Percentiles rank a stretch among this genome's conserved stretches.
Evolutionary conservation across 495 filamentous ascomycete genomes (phyloP).

Genomic region (Terfezia claveryi): DNA sequence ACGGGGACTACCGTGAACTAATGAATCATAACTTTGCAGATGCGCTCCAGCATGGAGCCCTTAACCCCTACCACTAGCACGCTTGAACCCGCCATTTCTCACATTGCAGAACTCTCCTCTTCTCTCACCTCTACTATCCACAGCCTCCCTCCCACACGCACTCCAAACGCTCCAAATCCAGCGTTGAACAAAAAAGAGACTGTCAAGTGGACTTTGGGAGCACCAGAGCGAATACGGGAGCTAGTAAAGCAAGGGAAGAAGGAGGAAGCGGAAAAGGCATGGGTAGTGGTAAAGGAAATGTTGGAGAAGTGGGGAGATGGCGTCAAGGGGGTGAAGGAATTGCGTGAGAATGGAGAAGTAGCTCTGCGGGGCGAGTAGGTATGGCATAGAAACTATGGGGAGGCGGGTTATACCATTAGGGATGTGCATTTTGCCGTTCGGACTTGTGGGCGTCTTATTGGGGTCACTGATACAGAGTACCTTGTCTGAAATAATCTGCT

Average conservation of each 20-base stretch:
- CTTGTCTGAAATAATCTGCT: too few relatives aligned
- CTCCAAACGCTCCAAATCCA: constrained; percentile 17
- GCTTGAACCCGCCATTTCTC: constrained; percentile 51
- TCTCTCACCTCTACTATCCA: constrained; percentile 27
- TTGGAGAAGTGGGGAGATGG: constrained; percentile 30
- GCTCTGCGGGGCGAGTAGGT: constrained; percentile 24
- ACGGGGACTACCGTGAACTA: constrained; percentile 1
- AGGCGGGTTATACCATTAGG: too few relatives aligned
- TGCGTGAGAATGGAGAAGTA: constrained; percentile 36
- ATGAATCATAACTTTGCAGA: constrained; percentile 17
- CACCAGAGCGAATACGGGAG: constrained; percentile 29
- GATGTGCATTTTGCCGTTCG: too few relatives aligned
- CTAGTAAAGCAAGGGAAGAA: constrained; percentile 29
- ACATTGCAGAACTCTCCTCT: constrained; percentile 59
- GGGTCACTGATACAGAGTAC: too few relatives aligned
- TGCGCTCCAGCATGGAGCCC: constrained; percentile 57
- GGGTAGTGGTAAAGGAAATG: constrained; percentile 28
- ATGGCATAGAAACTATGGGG: too few relatives aligned
- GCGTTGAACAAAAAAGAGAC: constrained; percentile 36
- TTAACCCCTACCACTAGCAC: constrained; percentile 46
- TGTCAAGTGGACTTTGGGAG: constrained; percentile 47
- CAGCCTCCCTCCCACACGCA: constrained; percentile 25
- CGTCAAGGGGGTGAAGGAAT: constrained; percentile 38
- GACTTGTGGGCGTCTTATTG: too few relatives aligned
- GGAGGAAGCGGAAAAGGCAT: constrained; percentile 37